Base-by-base conservation (phyloP, 139 green algal genomes). In the Chlorella sp. region DNA sequence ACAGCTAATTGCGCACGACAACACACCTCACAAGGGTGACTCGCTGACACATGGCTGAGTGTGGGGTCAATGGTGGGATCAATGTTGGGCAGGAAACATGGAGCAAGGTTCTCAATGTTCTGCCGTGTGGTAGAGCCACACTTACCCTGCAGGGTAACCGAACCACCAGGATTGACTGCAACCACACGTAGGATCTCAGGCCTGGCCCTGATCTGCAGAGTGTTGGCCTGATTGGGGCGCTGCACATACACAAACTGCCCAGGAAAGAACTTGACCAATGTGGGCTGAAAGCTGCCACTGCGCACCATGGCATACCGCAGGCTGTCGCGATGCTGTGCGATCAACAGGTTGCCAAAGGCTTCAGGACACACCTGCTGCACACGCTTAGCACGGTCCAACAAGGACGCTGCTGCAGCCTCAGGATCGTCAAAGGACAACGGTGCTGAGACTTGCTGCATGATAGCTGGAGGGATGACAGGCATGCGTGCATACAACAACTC, bases 191-290 rank as follows among this genome's bases (percentile, higher is more conserved):
- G 31, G 2, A 77, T 73, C 5, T 49, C 5, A 2, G 55, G 75
- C 36, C 22, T 27, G 1, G 36, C 34, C 3, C 2, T 49, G 20
- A 77, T 34, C 33, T 76, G 32, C 59, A 77, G 32, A 23, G 62
- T 55, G 24, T 75, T 70, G 22, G 20, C 20, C 17, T 32, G 42
- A n/a, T 69, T 33, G 33, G 34, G 51, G 29, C n/a, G n/a, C n/a
- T n/a, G n/a, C n/a, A 76, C 32, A 65, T 74, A 77, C 0, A 76
- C 69, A 67, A 72, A 74, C 10, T 79, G n/a, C 2, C 74, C 74
- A 30, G 31, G 20, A 6, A n/a, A 36, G 49, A 80, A 80, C 32
- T 62, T 50, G 1, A 35, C 2, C 27, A 75, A 1, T 5, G 10
- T 31, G 3, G 75, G 75, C 17, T 70, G 27, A 31, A 66, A 73